Conservation (phyloP, 108 stramenopile species). For the Aureococcus anophagefferens region DNA sequence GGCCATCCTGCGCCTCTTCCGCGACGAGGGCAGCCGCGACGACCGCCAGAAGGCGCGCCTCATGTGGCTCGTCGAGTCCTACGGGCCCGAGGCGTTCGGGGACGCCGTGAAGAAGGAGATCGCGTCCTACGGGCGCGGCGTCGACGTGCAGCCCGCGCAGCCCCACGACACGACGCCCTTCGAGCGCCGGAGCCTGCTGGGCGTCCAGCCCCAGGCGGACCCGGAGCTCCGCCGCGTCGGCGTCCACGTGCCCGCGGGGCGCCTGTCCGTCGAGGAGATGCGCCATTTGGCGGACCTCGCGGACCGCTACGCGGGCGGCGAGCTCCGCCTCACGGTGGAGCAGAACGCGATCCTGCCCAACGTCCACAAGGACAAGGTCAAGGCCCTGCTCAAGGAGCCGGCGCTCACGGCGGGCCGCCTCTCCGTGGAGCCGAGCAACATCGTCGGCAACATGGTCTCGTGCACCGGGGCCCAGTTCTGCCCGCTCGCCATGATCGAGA, state of each 20-base stretch:
- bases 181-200: conserved; percentile 66
- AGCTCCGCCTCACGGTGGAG: conserved; percentile 85
- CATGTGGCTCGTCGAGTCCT: conserved; percentile 84
- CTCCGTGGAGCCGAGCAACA: conserved; percentile 55
- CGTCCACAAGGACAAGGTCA: conserved; percentile 59
- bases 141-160: conserved; percentile 50
- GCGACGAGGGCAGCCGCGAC: conserved; percentile 73
- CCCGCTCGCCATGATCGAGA: conserved; percentile 75
- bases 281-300: conserved; percentile 69
- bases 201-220: conserved; percentile 79
- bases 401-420: conserved; percentile 46
- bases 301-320: conserved; percentile 67
- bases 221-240: conserved; percentile 72
- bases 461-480: conserved; percentile 94
- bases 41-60: conserved; percentile 77
- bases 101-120: conserved; percentile 56
- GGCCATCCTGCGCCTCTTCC: conserved; percentile 71
- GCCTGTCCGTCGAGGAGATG: conserved; percentile 63
- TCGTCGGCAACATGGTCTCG: conserved; percentile 71
- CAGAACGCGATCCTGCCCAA: conserved; percentile 86
- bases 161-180: conserved; percentile 44
- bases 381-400: conserved; percentile 51
- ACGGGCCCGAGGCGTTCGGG: conserved; percentile 70
- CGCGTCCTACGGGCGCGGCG: conserved; percentile 55
- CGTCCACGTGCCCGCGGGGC: conserved; percentile 69